phyloP scores from a whole-genome alignment of 805 yeast genomes.

The Kluyveromyces nonfermentans region DNA sequence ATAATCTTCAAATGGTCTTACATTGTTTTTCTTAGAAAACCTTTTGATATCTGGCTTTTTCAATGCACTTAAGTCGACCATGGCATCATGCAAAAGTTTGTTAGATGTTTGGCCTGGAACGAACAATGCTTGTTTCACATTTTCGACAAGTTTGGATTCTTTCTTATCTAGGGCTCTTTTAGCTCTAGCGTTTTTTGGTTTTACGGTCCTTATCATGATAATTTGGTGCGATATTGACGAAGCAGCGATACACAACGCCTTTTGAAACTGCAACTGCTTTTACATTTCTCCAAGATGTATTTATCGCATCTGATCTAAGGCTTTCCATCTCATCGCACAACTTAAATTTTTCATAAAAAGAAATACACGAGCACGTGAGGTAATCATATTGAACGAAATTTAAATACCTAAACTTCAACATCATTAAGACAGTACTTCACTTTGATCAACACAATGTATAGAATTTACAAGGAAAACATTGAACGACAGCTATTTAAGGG shows the following conservation, averaged over 20 bases:
- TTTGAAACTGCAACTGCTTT: background rate
- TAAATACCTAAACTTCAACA: background rate
- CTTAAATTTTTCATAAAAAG: background rate
- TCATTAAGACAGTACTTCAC: background rate
- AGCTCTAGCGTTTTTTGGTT: constrained; percentile 92
- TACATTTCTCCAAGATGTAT: no score
- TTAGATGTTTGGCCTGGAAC: constrained; percentile 81
- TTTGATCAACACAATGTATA: background rate
- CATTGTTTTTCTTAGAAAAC: constrained; percentile 79
- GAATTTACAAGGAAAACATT: no score
- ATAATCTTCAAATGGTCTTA: constrained; percentile 89
- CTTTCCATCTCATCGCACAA: background rate
- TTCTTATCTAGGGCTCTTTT: constrained; percentile 87
- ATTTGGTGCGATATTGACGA: no score
- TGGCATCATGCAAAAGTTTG: constrained; percentile 74
- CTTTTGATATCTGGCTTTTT: constrained; percentile 87
- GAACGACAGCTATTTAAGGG: background rate
- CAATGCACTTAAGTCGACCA: constrained; percentile 79
- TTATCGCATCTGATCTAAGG: background rate
- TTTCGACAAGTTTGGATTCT: constrained; percentile 83
- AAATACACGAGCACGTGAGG: background rate
- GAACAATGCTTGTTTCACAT: constrained; percentile 81
- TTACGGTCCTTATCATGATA: constrained; percentile 37
- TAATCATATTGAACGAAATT: background rate
- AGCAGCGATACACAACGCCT: background rate